phyloP scores from a whole-genome alignment of 495 filamentous ascomycete genomes.

The Daldinia childiae region DNA sequence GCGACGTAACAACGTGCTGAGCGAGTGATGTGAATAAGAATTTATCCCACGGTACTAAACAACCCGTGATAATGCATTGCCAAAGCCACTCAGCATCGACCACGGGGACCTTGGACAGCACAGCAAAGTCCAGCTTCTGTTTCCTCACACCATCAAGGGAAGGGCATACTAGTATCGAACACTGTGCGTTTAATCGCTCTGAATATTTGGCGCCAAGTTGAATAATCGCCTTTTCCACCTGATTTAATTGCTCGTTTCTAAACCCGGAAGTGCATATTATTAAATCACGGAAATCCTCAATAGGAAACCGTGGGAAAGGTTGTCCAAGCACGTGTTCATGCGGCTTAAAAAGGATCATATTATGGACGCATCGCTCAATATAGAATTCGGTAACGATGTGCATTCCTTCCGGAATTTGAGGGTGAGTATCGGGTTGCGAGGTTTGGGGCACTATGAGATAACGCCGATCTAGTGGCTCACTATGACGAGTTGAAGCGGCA shows the following conservation, averaged over 20 bases:
- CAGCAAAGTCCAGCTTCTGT: constrained; percentile 81
- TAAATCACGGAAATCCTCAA: constrained; percentile 72
- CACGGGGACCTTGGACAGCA: constrained; percentile 77
- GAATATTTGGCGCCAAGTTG: constrained; percentile 83
- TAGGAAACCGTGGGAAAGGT: constrained; percentile 75
- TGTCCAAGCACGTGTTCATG: constrained; percentile 73
- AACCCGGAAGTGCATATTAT: constrained; percentile 84
- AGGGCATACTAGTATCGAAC: constrained; percentile 76
- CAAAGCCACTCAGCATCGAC: constrained; percentile 85
- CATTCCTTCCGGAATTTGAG: constrained; percentile 50
- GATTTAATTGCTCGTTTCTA: constrained; percentile 82
- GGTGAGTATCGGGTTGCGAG: constrained; percentile 52
- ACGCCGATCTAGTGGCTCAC: constrained; percentile 40
- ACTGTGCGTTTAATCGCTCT: constrained; percentile 71
- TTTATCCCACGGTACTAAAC: constrained; percentile 48
- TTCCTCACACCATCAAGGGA: constrained; percentile 62
- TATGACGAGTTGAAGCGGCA: constrained; percentile 44
- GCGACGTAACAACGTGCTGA: constrained; percentile 31
- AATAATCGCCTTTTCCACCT: constrained; percentile 76
- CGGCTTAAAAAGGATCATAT: constrained; percentile 75
- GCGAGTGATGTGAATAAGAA: constrained; percentile 51
- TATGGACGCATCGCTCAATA: constrained; percentile 85
- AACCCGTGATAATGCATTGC: constrained; percentile 69
- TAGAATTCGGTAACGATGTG: constrained; percentile 87
- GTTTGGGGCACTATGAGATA: constrained; percentile 63